Base-by-base conservation (phyloP, 2,329 filamentous ascomycete genomes). In the Pestalotiopsis sp. region DNA sequence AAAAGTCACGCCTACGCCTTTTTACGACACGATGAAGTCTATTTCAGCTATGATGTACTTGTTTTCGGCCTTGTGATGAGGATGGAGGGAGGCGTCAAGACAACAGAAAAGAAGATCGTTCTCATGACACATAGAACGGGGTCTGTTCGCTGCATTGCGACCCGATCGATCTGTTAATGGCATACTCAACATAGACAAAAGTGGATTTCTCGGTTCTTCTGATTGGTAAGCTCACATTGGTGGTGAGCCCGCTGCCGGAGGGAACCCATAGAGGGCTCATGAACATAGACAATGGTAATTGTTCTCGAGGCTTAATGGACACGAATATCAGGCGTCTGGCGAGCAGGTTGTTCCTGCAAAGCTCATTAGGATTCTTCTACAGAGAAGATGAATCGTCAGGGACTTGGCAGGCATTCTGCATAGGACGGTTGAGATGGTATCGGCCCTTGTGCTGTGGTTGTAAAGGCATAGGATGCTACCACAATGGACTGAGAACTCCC, bases 181-280 rank as follows among this genome's bases (percentile, higher is more conserved):
- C 59, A 62, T 74, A 78, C 76, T 76, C 74, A 75, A 52, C 82
- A 87, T 89, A 90, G 87, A 90, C 85, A 88, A 89, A 89, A 88
- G 85, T 86, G 86, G 87, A 87, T 88, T 88, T 87, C 86, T 88
- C 86, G 82, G 85, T 86, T 86, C 81, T 87, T 52, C 83, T 85
- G 81, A 84, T 84, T 79, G 73, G 72, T 64, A 72, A 69, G 71
- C 73, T 75, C 69, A 62, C 62, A 66, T 36, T 70, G 69, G 71
- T 52, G 65, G 69, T 71, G 67, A 59, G 68, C 73, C 66, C 72
- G 74, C 70, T 73, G 70, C 72, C 69, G 73, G 71, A 52, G 17
- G 71, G 73, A 72, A 72, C 72, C 70, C 64, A 71, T 74, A 74
- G 72, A 76, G 75, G 75, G 75, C 75, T 67, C 73, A 76, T 74